Conservation (phyloP, 371 early-diverging fungal species). For the Phascolomyces articulosus region DNA sequence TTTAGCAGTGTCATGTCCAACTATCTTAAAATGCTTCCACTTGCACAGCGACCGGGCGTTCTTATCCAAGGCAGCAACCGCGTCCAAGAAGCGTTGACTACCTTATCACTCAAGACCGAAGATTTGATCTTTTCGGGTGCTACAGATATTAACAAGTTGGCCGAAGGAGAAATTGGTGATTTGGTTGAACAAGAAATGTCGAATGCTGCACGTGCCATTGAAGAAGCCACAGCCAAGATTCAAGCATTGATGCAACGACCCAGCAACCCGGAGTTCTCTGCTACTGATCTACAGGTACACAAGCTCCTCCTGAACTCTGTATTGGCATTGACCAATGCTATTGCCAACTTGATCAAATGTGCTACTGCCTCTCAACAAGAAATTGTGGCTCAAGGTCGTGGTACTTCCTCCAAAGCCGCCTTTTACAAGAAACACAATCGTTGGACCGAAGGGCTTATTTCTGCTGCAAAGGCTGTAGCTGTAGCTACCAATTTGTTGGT, state of each 20-base stretch:
- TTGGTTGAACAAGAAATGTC: slow-evolving; percentile 94
- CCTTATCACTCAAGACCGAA: slow-evolving; percentile 76
- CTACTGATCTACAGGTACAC: slow-evolving; percentile 86
- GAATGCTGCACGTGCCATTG: slow-evolving; percentile 89
- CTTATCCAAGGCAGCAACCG: slow-evolving; percentile 75
- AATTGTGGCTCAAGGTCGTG: slow-evolving; percentile 93
- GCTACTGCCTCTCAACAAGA: slow-evolving; percentile 96
- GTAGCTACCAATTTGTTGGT: slow-evolving; percentile 90
- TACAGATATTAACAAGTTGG: slow-evolving; percentile 66
- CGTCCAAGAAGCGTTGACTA: slow-evolving; percentile 73
- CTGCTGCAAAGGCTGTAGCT: slow-evolving; percentile 96
- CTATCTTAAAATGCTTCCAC: slow-evolving; percentile 71
- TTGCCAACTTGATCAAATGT: slow-evolving; percentile 91
- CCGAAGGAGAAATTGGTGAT: slow-evolving; percentile 86
- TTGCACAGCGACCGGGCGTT: slow-evolving; percentile 71
- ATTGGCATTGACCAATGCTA: slow-evolving; percentile 92
- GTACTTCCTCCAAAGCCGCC: slow-evolving; percentile 81
- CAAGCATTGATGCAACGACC: slow-evolving; percentile 81
- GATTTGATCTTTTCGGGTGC: slow-evolving; percentile 74
- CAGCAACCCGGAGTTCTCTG: slow-evolving; percentile 69
- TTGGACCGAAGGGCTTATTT: slow-evolving; percentile 98
- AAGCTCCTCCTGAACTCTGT: slow-evolving; percentile 89
- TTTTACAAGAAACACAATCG: slow-evolving; percentile 99
- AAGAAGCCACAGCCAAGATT: slow-evolving; percentile 86
- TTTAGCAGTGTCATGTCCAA: slow-evolving; percentile 86